These are phyloP conservation scores for Saccharum hybrid DNA, from an alignment of 202 grass and related monocot species.

Conservation along the genomic window DNA sequence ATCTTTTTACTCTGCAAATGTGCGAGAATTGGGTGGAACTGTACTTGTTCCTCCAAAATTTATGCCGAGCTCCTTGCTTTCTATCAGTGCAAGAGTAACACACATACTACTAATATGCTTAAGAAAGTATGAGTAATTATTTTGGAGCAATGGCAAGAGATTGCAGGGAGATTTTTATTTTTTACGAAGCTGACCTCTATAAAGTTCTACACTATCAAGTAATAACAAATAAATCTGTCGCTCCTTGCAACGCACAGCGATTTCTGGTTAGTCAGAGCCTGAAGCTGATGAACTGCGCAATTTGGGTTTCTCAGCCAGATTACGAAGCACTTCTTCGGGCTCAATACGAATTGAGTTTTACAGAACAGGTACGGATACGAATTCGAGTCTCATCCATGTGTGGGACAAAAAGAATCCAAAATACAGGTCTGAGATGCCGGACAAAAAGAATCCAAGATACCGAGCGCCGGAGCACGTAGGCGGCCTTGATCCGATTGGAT, in stretches of 20 bases:
- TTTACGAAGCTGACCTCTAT: not conserved
- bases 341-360: not conserved
- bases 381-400: too few relatives aligned
- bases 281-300: not conserved
- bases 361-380: too few relatives aligned
- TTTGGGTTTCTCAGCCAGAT: not conserved
- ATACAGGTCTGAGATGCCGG: too few relatives aligned
- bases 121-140: too few relatives aligned
- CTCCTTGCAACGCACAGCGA: not conserved
- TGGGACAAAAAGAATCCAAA: too few relatives aligned
- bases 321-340: not conserved
- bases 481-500: too few relatives aligned
- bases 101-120: too few relatives aligned
- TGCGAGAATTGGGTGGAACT: not conserved
- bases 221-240: not conserved
- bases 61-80: too few relatives aligned
- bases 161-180: not conserved
- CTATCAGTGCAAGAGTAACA: too few relatives aligned
- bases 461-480: too few relatives aligned
- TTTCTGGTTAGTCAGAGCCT: not conserved
- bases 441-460: too few relatives aligned
- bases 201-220: not conserved
- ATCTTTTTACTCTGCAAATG: not conserved
- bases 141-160: not conserved
- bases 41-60: too few relatives aligned